These are phyloP conservation scores for Nicotiana attenuata DNA, from an alignment of 257 asterid genomes.

Conservation along the genomic window DNA sequence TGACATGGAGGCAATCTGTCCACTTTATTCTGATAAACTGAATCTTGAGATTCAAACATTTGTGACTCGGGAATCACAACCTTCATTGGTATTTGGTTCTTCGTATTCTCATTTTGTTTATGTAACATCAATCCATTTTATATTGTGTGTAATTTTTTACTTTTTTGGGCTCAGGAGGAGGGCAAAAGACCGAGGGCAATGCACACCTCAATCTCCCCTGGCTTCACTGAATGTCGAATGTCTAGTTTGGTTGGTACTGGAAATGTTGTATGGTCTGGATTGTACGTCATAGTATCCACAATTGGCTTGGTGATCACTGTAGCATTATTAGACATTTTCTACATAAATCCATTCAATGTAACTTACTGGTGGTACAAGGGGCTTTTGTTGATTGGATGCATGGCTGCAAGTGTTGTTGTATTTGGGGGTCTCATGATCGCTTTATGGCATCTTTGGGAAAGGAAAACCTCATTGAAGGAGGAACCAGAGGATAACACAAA, in stretches of 20 bases:
- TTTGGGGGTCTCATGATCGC: constrained; percentile 69
- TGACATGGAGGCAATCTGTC: constrained; percentile 51
- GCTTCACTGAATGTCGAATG: constrained; percentile 42
- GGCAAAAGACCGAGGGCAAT: constrained; percentile 39
- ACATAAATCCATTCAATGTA: constrained; percentile 51
- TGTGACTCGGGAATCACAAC: constrained; percentile 77
- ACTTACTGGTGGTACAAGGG: constrained; percentile 66
- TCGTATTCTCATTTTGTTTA: background rate
- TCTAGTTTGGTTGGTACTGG: constrained; percentile 85
- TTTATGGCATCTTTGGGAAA: constrained; percentile 71
- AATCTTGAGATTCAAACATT: constrained; percentile 70
- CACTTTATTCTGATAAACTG: constrained; percentile 41
- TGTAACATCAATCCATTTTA: background rate
- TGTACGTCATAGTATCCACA: constrained; percentile 48
- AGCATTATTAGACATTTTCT: constrained; percentile 38
- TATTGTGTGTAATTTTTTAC: background rate
- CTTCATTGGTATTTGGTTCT: constrained; percentile 49
- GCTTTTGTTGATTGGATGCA: constrained; percentile 51
- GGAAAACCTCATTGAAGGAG: constrained; percentile 23
- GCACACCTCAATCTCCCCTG: constrained; percentile 23
- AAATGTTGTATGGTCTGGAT: constrained; percentile 71
- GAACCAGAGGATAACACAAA: constrained; percentile 4
- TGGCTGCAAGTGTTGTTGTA: constrained; percentile 44
- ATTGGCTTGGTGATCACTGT: constrained; percentile 47
- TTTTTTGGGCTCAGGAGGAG: constrained; percentile 52